phyloP scores from a whole-genome alignment of 257 asterid species.

The Solanum clarkiae region DNA sequence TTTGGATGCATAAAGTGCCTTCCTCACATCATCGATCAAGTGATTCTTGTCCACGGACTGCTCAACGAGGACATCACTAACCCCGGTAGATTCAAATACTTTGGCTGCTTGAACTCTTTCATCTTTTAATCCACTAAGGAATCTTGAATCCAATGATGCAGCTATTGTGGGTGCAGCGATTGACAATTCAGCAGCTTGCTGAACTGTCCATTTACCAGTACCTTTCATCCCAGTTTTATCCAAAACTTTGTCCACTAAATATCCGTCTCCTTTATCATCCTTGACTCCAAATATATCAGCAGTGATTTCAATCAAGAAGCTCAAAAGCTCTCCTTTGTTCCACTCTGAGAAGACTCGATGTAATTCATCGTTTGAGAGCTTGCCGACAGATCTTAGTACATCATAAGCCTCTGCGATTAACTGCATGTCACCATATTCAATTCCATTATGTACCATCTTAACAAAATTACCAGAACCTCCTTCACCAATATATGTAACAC shows the following conservation, averaged over 20 bases:
- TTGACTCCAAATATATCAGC: constrained; percentile 86
- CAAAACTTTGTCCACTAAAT: constrained; percentile 79
- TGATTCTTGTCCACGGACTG: constrained; percentile 54
- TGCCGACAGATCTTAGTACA: constrained; percentile 84
- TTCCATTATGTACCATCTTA: constrained; percentile 92
- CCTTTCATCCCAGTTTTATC: constrained; percentile 99
- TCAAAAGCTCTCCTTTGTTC: constrained; percentile 86
- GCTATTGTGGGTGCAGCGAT: constrained; percentile 94
- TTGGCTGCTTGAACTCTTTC: constrained; percentile 82
- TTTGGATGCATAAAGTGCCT: constrained; percentile 82
- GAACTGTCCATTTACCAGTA: constrained; percentile 96
- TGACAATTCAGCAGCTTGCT: constrained; percentile 93
- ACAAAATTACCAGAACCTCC: constrained; percentile 95
- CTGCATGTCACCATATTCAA: constrained; percentile 97
- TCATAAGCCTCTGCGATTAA: constrained; percentile 88
- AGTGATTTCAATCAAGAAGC: constrained; percentile 92
- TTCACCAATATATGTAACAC: constrained; percentile 80
- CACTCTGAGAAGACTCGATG: constrained; percentile 62
- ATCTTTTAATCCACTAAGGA: constrained; percentile 88
- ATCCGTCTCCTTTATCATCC: constrained; percentile 80
- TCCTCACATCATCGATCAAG: constrained; percentile 69
- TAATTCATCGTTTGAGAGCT: constrained; percentile 70
- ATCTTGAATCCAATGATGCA: constrained; percentile 87
- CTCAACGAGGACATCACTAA: constrained; percentile 39
- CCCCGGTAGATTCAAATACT: constrained; percentile 60